Percentiles rank a stretch among this genome's conserved stretches.
Evolutionary conservation across 305 asterid species (phyloP).

Genomic region (Fraxinus ornus): DNA sequence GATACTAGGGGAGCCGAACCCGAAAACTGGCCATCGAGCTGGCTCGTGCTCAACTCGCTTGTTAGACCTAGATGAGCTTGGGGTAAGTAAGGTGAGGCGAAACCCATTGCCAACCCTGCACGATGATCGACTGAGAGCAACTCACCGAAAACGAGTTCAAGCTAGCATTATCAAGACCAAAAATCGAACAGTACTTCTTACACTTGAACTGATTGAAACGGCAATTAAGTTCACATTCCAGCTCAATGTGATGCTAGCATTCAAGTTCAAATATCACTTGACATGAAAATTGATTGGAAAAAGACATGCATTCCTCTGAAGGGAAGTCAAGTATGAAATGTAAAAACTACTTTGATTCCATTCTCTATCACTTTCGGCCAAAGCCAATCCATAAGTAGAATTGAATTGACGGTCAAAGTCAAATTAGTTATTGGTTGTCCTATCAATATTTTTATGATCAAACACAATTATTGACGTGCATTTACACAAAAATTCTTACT

Average conservation of each 20-base stretch:
- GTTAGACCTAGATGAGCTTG: neutral
- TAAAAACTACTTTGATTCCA: neutral
- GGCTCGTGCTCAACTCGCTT: neutral
- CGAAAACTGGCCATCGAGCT: neutral
- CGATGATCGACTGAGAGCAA: neutral
- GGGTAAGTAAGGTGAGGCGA: neutral
- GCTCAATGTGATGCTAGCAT: neutral
- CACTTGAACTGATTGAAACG: neutral
- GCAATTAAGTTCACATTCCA: neutral
- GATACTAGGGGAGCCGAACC: neutral
- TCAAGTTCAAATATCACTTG: neutral
- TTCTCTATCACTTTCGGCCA: neutral
- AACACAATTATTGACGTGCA: neutral
- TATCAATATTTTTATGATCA: neutral
- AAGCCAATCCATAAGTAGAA: neutral
- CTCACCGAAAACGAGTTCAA: neutral
- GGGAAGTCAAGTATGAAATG: neutral
- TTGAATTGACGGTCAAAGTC: neutral
- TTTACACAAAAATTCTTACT: neutral
- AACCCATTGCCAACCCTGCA: neutral
- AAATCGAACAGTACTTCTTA: neutral
- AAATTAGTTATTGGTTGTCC: neutral
- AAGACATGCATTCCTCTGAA: neutral
- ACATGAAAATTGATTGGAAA: neutral
- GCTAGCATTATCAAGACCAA: neutral